These are phyloP conservation scores for Pontederia paniculata DNA, from an alignment of 176 grass and related monocot genomes.

Conservation along the genomic window DNA sequence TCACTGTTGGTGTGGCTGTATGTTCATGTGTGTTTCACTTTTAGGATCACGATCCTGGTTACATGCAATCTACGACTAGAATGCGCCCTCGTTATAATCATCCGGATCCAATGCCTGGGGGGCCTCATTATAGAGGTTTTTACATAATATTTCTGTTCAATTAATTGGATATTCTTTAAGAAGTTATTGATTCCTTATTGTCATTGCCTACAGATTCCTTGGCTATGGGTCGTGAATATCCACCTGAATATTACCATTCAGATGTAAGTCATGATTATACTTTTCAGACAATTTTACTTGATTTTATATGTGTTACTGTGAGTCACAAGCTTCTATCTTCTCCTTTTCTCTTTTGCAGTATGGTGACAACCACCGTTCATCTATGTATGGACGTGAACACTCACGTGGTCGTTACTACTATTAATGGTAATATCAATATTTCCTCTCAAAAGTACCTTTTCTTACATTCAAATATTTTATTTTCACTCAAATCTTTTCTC, in stretches of 20 bases:
- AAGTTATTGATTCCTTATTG: conserved; percentile 1
- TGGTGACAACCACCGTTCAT: conserved; percentile 17
- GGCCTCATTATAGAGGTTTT: conserved; percentile 28
- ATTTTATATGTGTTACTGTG: not conserved
- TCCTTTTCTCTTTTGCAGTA: conserved; percentile 21
- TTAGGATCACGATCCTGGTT: conserved; percentile 36
- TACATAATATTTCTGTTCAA: not conserved
- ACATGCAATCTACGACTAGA: conserved; percentile 22
- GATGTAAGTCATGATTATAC: conserved; percentile 23
- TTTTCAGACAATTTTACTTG: not conserved
- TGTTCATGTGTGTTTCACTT: not conserved
- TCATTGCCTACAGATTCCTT: conserved; percentile 16
- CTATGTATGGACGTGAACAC: conserved; percentile 30
- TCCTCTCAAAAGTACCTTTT: too few relatives aligned
- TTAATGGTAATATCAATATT: conserved; percentile 14
- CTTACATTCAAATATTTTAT: too few relatives aligned
- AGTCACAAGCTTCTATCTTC: not conserved
- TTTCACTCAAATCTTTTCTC: too few relatives aligned
- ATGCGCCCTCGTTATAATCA: conserved; percentile 37
- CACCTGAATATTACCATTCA: conserved; percentile 31
- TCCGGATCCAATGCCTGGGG: conserved; percentile 21
- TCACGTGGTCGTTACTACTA: conserved; percentile 29
- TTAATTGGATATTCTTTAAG: not conserved
- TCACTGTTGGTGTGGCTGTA: not conserved
- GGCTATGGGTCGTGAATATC: conserved; percentile 22